A percentile compares a stretch with the other conserved stretches of the same genome.
Conservation (phyloP, 1,284 basidiomycete species). For the Coniophora puteana region DNA sequence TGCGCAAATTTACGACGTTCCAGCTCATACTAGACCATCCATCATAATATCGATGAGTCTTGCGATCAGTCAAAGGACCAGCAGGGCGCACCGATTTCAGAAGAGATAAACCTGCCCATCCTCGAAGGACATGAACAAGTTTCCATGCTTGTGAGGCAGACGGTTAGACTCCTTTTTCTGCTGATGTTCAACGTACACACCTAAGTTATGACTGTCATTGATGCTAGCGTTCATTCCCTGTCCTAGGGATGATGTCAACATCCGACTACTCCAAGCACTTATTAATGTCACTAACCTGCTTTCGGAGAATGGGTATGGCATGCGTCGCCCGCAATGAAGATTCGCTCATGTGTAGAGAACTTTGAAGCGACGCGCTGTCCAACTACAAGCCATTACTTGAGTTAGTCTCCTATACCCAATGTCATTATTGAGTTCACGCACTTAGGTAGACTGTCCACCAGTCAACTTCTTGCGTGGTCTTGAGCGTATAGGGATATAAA, state of each 20-base stretch:
- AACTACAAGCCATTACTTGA: slow-evolving; percentile 35
- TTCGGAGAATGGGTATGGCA: slow-evolving; percentile 81
- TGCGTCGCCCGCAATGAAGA: slow-evolving; percentile 75
- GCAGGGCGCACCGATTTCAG: slow-evolving; percentile 57
- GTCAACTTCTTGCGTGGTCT: slow-evolving; percentile 37
- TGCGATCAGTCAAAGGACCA: neutral
- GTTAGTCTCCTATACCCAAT: too few relatives aligned
- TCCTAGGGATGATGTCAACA: slow-evolving; percentile 28
- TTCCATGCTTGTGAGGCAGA: slow-evolving; percentile 54
- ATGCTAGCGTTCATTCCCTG: slow-evolving; percentile 66
- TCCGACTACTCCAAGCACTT: too few relatives aligned
- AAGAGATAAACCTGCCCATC: slow-evolving; percentile 58
- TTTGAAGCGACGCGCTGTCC: slow-evolving; percentile 69
- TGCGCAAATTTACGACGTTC: slow-evolving; percentile 70
- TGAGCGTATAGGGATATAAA: too few relatives aligned
- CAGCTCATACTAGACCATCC: slow-evolving; percentile 48
- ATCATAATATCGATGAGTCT: neutral
- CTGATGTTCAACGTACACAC: slow-evolving; percentile 23
- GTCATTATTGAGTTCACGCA: too few relatives aligned
- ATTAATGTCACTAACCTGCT: slow-evolving; percentile 37
- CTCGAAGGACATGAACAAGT: slow-evolving; percentile 61
- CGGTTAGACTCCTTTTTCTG: neutral
- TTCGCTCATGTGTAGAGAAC: slow-evolving; percentile 59
- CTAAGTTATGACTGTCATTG: slow-evolving; percentile 74
- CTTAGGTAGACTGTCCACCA: slow-evolving; percentile 79